Evolutionary conservation across 495 filamentous ascomycete species (phyloP).

Genomic region (Usnea hakonensis): DNA sequence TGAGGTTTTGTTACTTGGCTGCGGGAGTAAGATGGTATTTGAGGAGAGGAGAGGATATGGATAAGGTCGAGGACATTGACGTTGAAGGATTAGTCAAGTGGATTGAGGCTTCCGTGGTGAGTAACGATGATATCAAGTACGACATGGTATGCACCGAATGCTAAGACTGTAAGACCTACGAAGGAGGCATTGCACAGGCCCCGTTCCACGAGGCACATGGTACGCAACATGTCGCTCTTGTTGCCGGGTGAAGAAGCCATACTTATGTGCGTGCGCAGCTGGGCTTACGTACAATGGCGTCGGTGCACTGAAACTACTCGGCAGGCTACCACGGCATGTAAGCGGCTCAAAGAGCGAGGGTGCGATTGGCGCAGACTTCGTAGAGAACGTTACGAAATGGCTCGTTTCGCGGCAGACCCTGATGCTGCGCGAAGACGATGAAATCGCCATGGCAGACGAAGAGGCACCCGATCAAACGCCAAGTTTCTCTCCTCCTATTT

Average conservation of each 20-base stretch:
- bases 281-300: conserved; percentile 86
- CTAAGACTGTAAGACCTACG: conserved; percentile 59
- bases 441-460: conserved; percentile 27
- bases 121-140: conserved; percentile 10
- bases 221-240: conserved; percentile 37
- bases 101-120: conserved; percentile 61
- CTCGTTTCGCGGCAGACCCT: conserved; percentile 64
- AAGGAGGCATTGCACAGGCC: conserved; percentile 78
- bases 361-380: conserved; percentile 23
- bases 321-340: conserved; percentile 36
- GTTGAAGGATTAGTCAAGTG: conserved; percentile 60
- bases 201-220: conserved; percentile 83
- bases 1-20: conserved; percentile 79
- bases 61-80: conserved; percentile 64
- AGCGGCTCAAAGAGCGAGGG: background rate
- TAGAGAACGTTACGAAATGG: conserved; percentile 50
- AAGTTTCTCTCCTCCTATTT: conserved; percentile 1
- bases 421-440: conserved; percentile 42
- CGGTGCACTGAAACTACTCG: conserved; percentile 62
- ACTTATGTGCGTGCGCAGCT: conserved; percentile 42
- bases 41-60: conserved; percentile 45
- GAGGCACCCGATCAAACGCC: conserved; percentile 1
- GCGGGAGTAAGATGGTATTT: conserved; percentile 77
- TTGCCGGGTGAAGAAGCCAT: conserved; percentile 16
- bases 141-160: background rate